A percentile compares a stretch with the other conserved stretches of the same genome.
Conservation (phyloP, 1,284 basidiomycete genomes). For the Apiotrichum akiyoshidainum region DNA sequence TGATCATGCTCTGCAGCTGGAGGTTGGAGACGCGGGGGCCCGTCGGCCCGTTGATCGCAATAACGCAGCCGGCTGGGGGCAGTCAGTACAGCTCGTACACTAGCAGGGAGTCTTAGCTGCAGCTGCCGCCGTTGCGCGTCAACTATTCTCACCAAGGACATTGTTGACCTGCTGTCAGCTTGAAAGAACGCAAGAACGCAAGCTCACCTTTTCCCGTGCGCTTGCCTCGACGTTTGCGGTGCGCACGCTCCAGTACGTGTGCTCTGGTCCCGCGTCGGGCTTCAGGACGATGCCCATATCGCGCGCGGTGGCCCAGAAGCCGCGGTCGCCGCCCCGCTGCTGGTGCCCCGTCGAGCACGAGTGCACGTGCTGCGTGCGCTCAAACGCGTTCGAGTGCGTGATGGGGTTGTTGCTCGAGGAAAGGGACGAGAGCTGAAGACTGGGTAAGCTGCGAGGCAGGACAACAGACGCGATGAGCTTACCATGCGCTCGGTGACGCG, state of each 20-base stretch:
- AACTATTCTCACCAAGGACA: background rate
- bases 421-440: conserved; percentile 32
- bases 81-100: conserved; percentile 3
- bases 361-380: conserved; percentile 42
- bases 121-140: too few relatives aligned
- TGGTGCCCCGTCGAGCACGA: conserved; percentile 47
- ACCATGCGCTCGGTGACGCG: conserved; percentile 38
- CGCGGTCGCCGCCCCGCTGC: conserved; percentile 39
- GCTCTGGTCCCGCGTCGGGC: conserved; percentile 19
- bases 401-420: conserved; percentile 39
- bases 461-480: too few relatives aligned
- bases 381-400: conserved; percentile 42
- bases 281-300: background rate
- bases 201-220: conserved; percentile 33
- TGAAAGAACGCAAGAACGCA: background rate
- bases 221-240: conserved; percentile 43
- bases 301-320: conserved; percentile 19
- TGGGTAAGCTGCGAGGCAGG: background rate
- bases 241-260: conserved; percentile 45
- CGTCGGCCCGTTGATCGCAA: conserved; percentile 50
- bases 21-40: conserved; percentile 47
- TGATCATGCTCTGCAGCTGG: conserved; percentile 49
- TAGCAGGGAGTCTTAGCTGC: too few relatives aligned
- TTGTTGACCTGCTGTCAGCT: background rate
- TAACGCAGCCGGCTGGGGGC: conserved; percentile 37